Evolutionary conservation across 441 rosid species (phyloP).

Genomic region (Jatropha multifida): DNA sequence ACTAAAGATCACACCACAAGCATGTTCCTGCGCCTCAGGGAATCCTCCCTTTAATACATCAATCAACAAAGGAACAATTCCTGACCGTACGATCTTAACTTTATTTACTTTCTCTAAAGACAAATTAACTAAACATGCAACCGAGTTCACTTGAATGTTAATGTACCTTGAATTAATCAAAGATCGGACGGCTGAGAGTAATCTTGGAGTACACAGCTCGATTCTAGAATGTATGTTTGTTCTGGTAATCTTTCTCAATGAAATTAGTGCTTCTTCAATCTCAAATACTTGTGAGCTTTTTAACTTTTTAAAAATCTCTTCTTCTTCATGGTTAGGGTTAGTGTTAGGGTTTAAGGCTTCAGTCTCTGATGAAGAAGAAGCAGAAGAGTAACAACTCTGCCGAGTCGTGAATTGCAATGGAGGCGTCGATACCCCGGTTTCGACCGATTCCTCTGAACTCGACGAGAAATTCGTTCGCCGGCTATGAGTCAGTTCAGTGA

Average conservation of each 20-base stretch:
- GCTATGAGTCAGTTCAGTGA: constrained; percentile 42
- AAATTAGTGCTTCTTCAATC: constrained; percentile 58
- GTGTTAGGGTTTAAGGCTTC: constrained; percentile 25
- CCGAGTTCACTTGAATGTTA: constrained; percentile 62
- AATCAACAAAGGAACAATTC: constrained; percentile 66
- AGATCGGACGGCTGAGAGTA: constrained; percentile 50
- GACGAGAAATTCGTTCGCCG: constrained; percentile 40
- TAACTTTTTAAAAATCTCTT: constrained; percentile 47
- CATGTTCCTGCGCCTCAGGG: constrained; percentile 76
- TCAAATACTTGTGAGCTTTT: constrained; percentile 46
- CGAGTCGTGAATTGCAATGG: constrained; percentile 46
- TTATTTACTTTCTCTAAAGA: constrained; percentile 69
- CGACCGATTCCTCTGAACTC: constrained; percentile 50
- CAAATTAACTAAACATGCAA: constrained; percentile 73
- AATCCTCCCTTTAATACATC: constrained; percentile 72
- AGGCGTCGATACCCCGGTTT: constrained; percentile 4
- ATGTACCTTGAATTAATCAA: constrained; percentile 57
- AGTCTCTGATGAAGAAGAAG: constrained; percentile 52
- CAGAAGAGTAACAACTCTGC: constrained; percentile 63
- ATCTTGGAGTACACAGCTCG: constrained; percentile 50
- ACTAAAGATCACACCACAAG: constrained; percentile 75
- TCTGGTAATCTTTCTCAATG: constrained; percentile 59
- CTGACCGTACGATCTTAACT: constrained; percentile 78
- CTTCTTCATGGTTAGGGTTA: constrained; percentile 44
- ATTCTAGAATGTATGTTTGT: constrained; percentile 44